Conservation (phyloP, 192 early-diverging fungal species). For the Coemansia sp. region DNA sequence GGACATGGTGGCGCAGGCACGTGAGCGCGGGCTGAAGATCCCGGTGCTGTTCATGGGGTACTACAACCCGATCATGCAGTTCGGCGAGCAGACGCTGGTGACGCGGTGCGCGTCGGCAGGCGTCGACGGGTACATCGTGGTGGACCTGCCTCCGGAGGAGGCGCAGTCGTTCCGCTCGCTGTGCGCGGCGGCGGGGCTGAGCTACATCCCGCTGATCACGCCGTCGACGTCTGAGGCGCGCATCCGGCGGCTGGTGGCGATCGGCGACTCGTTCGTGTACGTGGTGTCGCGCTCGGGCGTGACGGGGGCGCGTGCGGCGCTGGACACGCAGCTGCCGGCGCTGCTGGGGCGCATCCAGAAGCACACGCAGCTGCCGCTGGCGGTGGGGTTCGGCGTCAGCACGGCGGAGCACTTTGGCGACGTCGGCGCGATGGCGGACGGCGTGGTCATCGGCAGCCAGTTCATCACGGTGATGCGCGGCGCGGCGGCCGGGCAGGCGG, state of each 20-base stretch:
- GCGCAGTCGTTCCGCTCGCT: conserved; percentile 78
- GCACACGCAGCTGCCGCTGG: conserved; percentile 79
- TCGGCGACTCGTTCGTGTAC: conserved; percentile 95
- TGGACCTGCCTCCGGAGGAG: conserved; percentile 98
- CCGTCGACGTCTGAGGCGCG: conserved; percentile 88
- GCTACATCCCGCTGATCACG: conserved; percentile 88
- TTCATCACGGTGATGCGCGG: conserved; percentile 80
- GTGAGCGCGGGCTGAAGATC: conserved; percentile 75
- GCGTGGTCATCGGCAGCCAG: conserved; percentile 93
- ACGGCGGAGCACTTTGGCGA: conserved; percentile 82
- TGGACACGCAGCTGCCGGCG: conserved; percentile 66
- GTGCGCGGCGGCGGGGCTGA: conserved; percentile 70
- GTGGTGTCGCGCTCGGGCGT: conserved; percentile 93
- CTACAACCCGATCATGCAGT: conserved; percentile 95
- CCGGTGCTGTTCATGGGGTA: conserved; percentile 99
- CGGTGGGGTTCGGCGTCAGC: conserved; percentile 96
- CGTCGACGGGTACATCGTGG: conserved; percentile 94
- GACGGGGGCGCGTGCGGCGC: conserved; percentile 74
- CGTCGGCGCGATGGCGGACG: conserved; percentile 86
- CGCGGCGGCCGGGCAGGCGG: conserved; percentile 46
- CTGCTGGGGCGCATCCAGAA: conserved; percentile 77
- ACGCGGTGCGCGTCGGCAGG: conserved; percentile 79
- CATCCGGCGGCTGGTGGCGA: conserved; percentile 69
- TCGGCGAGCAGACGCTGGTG: conserved; percentile 87
- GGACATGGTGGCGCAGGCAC: conserved; percentile 74